Evolutionary conservation across 2,329 filamentous ascomycete species (phyloP).

Genomic region (Colletotrichum sp.): DNA sequence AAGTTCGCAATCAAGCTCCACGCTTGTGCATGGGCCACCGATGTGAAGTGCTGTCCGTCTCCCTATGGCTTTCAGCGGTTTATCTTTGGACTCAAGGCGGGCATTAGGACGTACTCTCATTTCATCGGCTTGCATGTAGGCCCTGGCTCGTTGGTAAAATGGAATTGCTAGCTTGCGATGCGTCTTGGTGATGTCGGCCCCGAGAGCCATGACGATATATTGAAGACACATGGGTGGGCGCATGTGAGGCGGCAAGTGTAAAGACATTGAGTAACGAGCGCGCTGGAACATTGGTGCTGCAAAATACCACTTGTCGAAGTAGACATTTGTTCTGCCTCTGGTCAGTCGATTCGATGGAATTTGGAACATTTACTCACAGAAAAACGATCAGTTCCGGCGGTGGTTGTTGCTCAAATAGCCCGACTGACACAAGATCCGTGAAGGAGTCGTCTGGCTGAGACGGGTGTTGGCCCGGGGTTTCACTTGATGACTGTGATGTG

Average conservation of each 20-base stretch:
- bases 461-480: neutral
- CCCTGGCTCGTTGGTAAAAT: slow-evolving; percentile 25
- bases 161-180: slow-evolving; percentile 18
- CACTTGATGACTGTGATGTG: neutral
- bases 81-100: neutral
- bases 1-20: slow-evolving; percentile 67
- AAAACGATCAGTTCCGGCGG: slow-evolving; percentile 29
- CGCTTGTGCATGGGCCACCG: slow-evolving; percentile 64
- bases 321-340: slow-evolving; percentile 9
- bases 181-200: slow-evolving; percentile 9
- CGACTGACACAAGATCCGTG: slow-evolving; percentile 26
- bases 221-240: slow-evolving; percentile 26
- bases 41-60: slow-evolving; percentile 45
- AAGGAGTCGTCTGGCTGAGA: neutral
- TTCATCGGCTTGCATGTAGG: slow-evolving; percentile 24
- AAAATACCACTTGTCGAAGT: slow-evolving; percentile 24
- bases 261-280: slow-evolving; percentile 10
- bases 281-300: slow-evolving; percentile 24
- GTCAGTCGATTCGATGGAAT: neutral
- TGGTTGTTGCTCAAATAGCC: slow-evolving; percentile 33
- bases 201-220: slow-evolving; percentile 24
- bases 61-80: neutral
- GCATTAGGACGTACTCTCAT: neutral
- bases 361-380: slow-evolving; percentile 23
- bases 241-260: slow-evolving; percentile 23